Percentiles rank a stretch among this genome's conserved stretches.
phyloP scores from a whole-genome alignment of 164 flowering plant genomes.

The Vitis labrusca region DNA sequence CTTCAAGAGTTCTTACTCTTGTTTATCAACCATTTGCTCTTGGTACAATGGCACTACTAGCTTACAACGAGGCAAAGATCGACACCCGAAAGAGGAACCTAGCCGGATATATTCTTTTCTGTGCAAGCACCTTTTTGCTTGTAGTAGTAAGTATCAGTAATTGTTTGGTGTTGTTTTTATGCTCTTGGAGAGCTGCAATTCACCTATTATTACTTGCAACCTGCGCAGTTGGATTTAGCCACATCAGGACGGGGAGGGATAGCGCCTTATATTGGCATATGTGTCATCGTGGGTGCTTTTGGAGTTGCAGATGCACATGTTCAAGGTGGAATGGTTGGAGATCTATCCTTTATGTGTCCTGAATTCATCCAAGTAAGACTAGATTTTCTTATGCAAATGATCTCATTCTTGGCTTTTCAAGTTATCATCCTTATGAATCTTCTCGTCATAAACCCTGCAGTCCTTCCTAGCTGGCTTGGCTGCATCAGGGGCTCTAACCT shows the following conservation, averaged over 20 bases:
- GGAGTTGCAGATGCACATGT: constrained; percentile 82
- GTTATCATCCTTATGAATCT: background rate
- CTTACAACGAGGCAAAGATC: constrained; percentile 62
- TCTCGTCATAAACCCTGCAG: constrained; percentile 20
- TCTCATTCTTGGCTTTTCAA: background rate
- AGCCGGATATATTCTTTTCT: constrained; percentile 64
- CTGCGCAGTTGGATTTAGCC: constrained; percentile 62
- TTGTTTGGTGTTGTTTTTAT: background rate
- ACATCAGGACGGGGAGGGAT: constrained; percentile 72
- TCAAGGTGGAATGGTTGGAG: constrained; percentile 92
- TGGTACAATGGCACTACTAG: constrained; percentile 50
- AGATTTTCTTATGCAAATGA: background rate
- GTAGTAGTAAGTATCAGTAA: constrained; percentile 49
- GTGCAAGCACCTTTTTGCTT: constrained; percentile 48
- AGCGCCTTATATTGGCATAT: constrained; percentile 59
- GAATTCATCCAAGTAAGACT: constrained; percentile 70
- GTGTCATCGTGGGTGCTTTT: constrained; percentile 52
- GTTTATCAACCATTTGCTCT: constrained; percentile 80
- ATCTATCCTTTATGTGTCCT: constrained; percentile 75
- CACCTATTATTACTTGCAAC: background rate
- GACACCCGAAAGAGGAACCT: constrained; percentile 58
- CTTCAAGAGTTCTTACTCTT: constrained; percentile 74
- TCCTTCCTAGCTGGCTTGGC: constrained; percentile 61
- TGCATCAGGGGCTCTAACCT: constrained; percentile 58
- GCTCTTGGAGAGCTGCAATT: background rate